These are phyloP conservation scores for Myxozyma udenii DNA, from an alignment of 805 yeast genomes.

Conservation along the genomic window DNA sequence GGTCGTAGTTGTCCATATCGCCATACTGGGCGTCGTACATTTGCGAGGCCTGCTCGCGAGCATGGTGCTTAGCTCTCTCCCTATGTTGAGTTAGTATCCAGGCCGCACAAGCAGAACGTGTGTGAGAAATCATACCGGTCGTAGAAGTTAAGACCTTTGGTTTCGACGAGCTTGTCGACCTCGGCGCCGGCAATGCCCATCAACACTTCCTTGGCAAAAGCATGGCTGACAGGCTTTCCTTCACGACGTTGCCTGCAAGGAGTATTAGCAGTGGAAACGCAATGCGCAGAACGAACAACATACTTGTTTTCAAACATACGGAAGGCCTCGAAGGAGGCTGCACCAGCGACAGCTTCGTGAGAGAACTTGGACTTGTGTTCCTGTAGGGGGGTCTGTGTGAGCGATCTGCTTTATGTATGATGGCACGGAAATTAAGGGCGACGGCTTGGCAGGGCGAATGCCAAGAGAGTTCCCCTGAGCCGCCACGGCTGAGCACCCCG, in stretches of 20 bases:
- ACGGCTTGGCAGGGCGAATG: too few species aligned
- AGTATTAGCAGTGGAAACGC: not conserved
- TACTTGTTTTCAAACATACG: not conserved
- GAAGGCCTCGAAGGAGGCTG: slow-evolving; percentile 35
- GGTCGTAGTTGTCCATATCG: slow-evolving; percentile 29
- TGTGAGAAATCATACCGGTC: slow-evolving; percentile 18
- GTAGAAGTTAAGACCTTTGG: slow-evolving; percentile 35
- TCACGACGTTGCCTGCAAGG: slow-evolving; percentile 32
- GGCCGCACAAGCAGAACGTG: not conserved
- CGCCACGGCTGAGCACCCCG: too few species aligned
- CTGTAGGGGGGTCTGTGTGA: not conserved
- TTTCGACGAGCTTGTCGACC: slow-evolving; percentile 36
- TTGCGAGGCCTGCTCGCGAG: slow-evolving; percentile 31
- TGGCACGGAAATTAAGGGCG: not conserved
- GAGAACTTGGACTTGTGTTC: slow-evolving; percentile 34
- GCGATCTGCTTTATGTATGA: too few species aligned
- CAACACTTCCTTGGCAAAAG: slow-evolving; percentile 34
- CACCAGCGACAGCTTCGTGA: slow-evolving; percentile 37
- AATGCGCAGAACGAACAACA: not conserved
- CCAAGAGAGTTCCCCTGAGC: too few species aligned
- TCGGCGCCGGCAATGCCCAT: slow-evolving; percentile 36
- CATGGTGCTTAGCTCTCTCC: slow-evolving; percentile 30
- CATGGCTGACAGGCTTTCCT: slow-evolving; percentile 35
- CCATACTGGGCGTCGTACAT: slow-evolving; percentile 36
- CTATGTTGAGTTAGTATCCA: not conserved